Evolutionary conservation across 306 rosid genomes (phyloP), one percentile per base, ranked within the genome.

Genomic region (Erythrophleum fordii): DNA sequence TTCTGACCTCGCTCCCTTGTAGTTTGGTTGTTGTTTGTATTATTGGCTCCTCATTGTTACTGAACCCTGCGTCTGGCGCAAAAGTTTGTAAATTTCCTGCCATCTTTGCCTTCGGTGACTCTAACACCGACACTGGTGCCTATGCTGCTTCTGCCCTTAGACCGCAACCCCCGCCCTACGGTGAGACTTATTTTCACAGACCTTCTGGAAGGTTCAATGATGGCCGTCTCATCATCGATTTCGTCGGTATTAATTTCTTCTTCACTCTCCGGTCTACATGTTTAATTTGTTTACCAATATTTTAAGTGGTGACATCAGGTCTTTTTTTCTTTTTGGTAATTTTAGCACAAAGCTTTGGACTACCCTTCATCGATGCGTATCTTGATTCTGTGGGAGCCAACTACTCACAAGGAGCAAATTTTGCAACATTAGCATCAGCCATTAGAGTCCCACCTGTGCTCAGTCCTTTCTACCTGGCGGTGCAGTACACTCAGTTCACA

Each of bases 61-160:
- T 56, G 42, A 79, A 51, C 58, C 65, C 83, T 0, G 76, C 48
- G 1, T 69, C 53, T 72, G 84, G 55, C 49, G 34, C 31, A 23
- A 29, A 76, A 29, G 81, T 28, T 12, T 89, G 86, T 29, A 20
- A 26, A 18, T 87, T 88, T 79, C 88, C 90, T 0, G 92, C 96
- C 29, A 81, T 87, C 45, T 86, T 89, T 41, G 86, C 86, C 76
- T 89, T 89, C 14, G 93, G 91, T 11, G 90, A 77, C 80, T 89
- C 89, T 4, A 87, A 87, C 39, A 84, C 90, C 0, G 95, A 91
- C 8, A 87, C 91, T 0, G 92, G 92, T 35, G 90, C 87, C 51
- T 37, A 65, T 35, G 76, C 88, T 14, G 85, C 79, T 18, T 4
- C 31, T 3, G 16, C 4, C 11, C 1, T 23, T 3, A 10, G 11